Base-by-base conservation (phyloP, 1,284 basidiomycete genomes). In the Gomphus bonarii region DNA sequence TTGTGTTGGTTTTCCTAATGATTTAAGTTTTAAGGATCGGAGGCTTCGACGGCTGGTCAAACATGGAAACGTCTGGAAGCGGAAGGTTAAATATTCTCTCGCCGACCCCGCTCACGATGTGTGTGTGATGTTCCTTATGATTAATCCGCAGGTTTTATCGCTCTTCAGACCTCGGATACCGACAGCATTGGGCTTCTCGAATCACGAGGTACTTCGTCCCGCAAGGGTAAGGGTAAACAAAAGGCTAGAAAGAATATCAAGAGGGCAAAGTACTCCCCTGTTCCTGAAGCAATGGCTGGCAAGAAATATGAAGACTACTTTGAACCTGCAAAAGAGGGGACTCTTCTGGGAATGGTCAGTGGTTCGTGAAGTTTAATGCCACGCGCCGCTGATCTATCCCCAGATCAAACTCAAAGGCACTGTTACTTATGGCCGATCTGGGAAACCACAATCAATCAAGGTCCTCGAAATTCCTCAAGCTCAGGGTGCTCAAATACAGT, bases 61-160 rank as follows among this genome's bases (percentile, higher is more conserved):
- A 68, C 88, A 20, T 77, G 87, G 65, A 82, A 80, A 64, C 72
- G 82, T 47, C 74, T 90, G 14, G 83, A 88, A 66, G 72, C 73
- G 31, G 84, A 89, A 75, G 85, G 87, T 84, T 49, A 35, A 60
- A 30, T 38, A 16, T 33, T 47, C 20, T 18, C n/a, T 22, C 20
- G 20, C 20, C n/a, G 14, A 38, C 1, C 1, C 12, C 36, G 20
- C 30, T 9, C 46, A 30, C 31, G 25, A 31, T 14, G 14, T 31
- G 46, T 14, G 14, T 31, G 46, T 48, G 42, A 44, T 33, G 25
- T 48, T 31, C 8, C 46, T 18, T 33, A 30, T 20, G 14, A 5
- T 48, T 22, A 30, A 28, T 31, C 30, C 31, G 46, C 60, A 88
- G 87, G 78, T 11, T 86, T 88, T 63, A 78, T 88, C 47, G 66